Conservation (phyloP, 352 stramenopile genomes). For the Globisporangium yorkense region DNA sequence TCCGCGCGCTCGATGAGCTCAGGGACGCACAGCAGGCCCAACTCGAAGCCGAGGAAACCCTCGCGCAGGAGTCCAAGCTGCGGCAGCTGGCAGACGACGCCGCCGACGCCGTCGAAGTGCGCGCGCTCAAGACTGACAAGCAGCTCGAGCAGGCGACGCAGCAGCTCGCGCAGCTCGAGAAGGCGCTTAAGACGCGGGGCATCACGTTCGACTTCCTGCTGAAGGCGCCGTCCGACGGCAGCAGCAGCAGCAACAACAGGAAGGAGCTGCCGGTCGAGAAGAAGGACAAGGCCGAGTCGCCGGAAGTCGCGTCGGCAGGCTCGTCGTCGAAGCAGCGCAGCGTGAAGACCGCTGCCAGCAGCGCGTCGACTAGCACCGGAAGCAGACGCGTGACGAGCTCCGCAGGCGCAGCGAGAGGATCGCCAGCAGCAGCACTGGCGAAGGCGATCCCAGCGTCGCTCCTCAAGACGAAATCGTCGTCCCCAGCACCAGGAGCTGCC, state of each 20-base stretch:
- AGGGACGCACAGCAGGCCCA: conserved; percentile 23
- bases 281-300: conserved; percentile 4
- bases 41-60: conserved; percentile 26
- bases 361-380: neutral
- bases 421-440: neutral
- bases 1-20: conserved; percentile 19
- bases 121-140: conserved; percentile 26
- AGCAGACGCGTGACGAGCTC: conserved; percentile 2
- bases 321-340: conserved; percentile 2
- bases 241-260: conserved; percentile 12
- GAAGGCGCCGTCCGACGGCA: conserved; percentile 15
- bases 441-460: neutral
- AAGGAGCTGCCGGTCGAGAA: conserved; percentile 2
- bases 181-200: conserved; percentile 45
- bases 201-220: conserved; percentile 66
- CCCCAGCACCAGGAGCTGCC: neutral
- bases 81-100: conserved; percentile 42
- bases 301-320: neutral
- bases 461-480: neutral
- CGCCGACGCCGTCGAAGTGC: conserved; percentile 33
- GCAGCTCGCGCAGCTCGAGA: conserved; percentile 35
- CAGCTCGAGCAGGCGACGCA: conserved; percentile 22
- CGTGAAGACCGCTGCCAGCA: neutral
- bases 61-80: conserved; percentile 28
- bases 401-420: neutral